These are phyloP conservation scores for Heliamphora exappendiculata DNA, from an alignment of 148 eudicot species.

Conservation along the genomic window DNA sequence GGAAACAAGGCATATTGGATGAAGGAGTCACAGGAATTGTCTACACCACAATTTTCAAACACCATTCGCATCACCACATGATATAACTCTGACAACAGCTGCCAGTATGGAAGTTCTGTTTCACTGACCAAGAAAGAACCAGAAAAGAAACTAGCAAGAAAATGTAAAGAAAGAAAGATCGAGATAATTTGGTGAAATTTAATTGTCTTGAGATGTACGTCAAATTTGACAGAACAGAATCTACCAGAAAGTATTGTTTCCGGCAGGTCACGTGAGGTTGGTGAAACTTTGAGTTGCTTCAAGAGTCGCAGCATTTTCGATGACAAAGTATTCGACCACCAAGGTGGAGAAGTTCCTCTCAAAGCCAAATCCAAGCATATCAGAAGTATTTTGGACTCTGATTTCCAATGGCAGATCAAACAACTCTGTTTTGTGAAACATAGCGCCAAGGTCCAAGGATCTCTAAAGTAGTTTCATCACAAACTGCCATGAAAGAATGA, in stretches of 20 bases:
- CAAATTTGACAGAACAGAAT: background rate
- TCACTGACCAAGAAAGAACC: background rate
- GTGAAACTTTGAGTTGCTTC: background rate
- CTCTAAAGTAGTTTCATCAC: background rate
- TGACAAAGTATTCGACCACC: background rate
- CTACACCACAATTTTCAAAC: no score
- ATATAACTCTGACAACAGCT: background rate
- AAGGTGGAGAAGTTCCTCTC: background rate
- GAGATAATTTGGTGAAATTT: no score
- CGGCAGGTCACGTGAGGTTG: background rate
- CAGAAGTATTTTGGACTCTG: background rate
- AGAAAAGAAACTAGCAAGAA: no score
- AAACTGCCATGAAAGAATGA: background rate
- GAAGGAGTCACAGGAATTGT: no score
- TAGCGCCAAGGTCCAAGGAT: background rate
- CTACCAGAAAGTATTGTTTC: background rate
- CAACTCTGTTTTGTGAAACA: background rate
- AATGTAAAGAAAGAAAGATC: background rate
- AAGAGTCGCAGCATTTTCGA: background rate
- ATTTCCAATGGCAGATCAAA: no score
- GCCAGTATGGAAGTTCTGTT: background rate
- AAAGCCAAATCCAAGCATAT: background rate
- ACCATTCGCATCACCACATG: no score
- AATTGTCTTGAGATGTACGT: no score
- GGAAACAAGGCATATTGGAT: no score